These are phyloP conservation scores for Starmerella sirachaensis DNA, from an alignment of 805 yeast genomes.

Conservation along the genomic window DNA sequence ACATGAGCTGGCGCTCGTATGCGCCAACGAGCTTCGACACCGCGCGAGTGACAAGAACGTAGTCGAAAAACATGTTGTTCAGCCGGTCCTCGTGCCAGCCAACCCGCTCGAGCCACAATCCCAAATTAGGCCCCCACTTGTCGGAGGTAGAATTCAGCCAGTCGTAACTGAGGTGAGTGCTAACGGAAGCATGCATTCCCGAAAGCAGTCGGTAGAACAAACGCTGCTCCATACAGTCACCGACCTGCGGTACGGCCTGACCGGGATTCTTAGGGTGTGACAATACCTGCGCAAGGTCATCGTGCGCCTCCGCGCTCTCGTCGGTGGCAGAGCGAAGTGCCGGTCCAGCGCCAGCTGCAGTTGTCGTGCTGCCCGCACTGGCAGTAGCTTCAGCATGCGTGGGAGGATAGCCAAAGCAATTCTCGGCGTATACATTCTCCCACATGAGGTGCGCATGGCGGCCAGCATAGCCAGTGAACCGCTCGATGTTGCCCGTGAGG, in stretches of 20 bases:
- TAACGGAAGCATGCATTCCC: slow-evolving; percentile 93
- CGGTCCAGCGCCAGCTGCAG: too few relatives aligned
- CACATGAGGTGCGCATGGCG: slow-evolving; percentile 84
- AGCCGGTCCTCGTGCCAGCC: slow-evolving; percentile 84
- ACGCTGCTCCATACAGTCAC: slow-evolving; percentile 71
- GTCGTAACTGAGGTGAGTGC: slow-evolving; percentile 83
- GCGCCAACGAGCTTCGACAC: slow-evolving; percentile 49
- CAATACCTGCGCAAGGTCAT: slow-evolving; percentile 11
- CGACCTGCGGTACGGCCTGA: slow-evolving; percentile 26
- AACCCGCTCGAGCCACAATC: slow-evolving; percentile 75
- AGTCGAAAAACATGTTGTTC: slow-evolving; percentile 82
- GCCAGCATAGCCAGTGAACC: slow-evolving; percentile 95
- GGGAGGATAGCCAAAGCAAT: slow-evolving; percentile 53
- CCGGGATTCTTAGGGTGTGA: slow-evolving; percentile 23
- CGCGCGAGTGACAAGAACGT: slow-evolving; percentile 74
- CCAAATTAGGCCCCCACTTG: slow-evolving; percentile 72
- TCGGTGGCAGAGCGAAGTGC: too few relatives aligned
- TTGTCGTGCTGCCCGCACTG: not conserved
- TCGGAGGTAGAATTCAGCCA: slow-evolving; percentile 59
- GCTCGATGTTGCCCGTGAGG: slow-evolving; percentile 77
- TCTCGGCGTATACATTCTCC: slow-evolving; percentile 84
- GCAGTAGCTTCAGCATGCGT: slow-evolving; percentile 15
- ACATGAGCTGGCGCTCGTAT: slow-evolving; percentile 40
- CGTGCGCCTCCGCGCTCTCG: too few relatives aligned
- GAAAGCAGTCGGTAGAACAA: slow-evolving; percentile 76